These are phyloP conservation scores for Talaromyces sp. DNA, from an alignment of 2,329 filamentous ascomycete species.

Conservation along the genomic window DNA sequence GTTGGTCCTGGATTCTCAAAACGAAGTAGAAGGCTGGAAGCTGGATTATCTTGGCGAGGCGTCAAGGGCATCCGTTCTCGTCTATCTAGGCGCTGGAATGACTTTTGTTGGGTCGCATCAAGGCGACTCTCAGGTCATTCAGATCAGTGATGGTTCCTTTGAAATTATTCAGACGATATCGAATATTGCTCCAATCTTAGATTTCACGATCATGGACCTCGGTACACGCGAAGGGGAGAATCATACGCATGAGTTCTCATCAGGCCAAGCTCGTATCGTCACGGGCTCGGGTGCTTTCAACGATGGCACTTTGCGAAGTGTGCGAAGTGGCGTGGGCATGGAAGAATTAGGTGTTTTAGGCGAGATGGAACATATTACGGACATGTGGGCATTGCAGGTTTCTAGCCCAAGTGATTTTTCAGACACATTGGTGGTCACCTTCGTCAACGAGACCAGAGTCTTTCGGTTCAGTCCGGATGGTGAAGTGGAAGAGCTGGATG, in stretches of 20 bases:
- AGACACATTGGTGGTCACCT: conserved; percentile 76
- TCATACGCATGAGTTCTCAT: conserved; percentile 85
- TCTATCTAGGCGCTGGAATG: conserved; percentile 65
- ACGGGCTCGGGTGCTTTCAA: conserved; percentile 87
- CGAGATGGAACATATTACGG: conserved; percentile 70
- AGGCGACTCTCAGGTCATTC: conserved; percentile 82
- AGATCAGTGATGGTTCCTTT: conserved; percentile 59
- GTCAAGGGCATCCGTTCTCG: conserved; percentile 71
- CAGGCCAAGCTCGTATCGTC: conserved; percentile 88
- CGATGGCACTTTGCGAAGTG: conserved; percentile 82
- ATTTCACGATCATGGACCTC: conserved; percentile 96
- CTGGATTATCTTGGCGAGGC: conserved; percentile 65
- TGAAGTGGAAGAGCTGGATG: conserved; percentile 81
- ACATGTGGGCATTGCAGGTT: conserved; percentile 66
- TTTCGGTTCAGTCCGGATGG: conserved; percentile 73
- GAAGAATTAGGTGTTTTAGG: conserved; percentile 81
- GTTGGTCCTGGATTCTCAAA: conserved; percentile 62
- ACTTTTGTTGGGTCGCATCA: conserved; percentile 90
- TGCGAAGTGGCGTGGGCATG: conserved; percentile 88
- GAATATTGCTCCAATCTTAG: conserved; percentile 87
- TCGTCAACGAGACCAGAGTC: conserved; percentile 76
- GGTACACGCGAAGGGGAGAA: conserved; percentile 76
- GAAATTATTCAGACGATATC: conserved; percentile 69
- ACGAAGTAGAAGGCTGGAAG: conserved; percentile 68
- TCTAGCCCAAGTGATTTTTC: conserved; percentile 40